phyloP scores from a whole-genome alignment of 441 rosid species.

The Jatropha podagrica region DNA sequence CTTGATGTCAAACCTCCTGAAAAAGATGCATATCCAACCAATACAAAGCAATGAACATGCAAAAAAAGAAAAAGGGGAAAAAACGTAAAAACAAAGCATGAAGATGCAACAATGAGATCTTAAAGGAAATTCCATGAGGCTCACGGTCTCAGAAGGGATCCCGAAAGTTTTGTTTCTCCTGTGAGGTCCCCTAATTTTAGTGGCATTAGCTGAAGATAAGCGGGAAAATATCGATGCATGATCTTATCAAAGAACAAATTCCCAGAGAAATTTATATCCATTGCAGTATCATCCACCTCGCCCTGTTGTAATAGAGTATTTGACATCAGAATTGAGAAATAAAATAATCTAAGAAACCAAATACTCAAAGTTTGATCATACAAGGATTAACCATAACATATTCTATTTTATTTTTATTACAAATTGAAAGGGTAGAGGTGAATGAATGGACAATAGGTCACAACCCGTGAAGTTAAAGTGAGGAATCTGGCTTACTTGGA shows the following conservation, averaged over 20 bases:
- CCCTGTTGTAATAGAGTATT: conserved; percentile 52
- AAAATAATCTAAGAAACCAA: conserved; percentile 17
- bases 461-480: too few species aligned
- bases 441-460: too few species aligned
- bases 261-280: conserved; percentile 96
- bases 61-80: conserved; percentile 19
- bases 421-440: too few species aligned
- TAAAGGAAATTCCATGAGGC: conserved; percentile 29
- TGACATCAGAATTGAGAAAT: conserved; percentile 28
- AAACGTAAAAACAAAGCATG: conserved; percentile 15
- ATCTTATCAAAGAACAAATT: conserved; percentile 79
- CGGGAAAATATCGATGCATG: conserved; percentile 74
- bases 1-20: conserved; percentile 96
- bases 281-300: conserved; percentile 90
- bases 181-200: conserved; percentile 85
- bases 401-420: background rate
- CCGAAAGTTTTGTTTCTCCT: conserved; percentile 98
- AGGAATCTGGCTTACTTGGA: too few species aligned
- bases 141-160: conserved; percentile 96
- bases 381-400: background rate
- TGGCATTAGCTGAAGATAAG: conserved; percentile 61
- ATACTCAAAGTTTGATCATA: background rate
- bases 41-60: conserved; percentile 13
- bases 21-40: conserved; percentile 28
- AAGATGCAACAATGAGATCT: conserved; percentile 10